Percentiles rank a stretch among this genome's conserved stretches.
These are phyloP conservation scores for Camelina neglecta DNA, from an alignment of 345 rosid species.

Conservation along the genomic window DNA sequence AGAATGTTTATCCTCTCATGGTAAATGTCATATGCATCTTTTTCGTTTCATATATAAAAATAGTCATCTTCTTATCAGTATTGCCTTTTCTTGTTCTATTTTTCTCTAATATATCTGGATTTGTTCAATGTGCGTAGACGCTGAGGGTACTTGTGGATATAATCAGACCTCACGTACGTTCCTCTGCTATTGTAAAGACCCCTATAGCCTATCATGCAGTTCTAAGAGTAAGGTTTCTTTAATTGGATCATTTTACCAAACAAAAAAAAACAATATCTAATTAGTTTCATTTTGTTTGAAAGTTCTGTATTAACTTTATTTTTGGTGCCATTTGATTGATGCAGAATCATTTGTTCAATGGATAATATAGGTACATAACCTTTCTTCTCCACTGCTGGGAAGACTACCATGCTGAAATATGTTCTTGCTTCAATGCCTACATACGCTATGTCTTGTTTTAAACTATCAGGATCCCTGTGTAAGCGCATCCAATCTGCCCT, in stretches of 20 bases:
- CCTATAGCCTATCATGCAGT: background rate
- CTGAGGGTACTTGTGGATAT: constrained; percentile 5
- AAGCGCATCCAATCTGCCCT: no score
- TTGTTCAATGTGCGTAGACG: background rate
- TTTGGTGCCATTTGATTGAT: background rate
- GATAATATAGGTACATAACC: background rate
- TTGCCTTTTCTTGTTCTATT: no score
- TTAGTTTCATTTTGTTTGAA: background rate
- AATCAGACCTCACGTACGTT: constrained; percentile 2
- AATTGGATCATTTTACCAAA: background rate
- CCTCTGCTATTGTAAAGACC: constrained; percentile 4
- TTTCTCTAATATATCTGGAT: background rate
- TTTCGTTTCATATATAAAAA: constrained; percentile 25
- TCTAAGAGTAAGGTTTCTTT: background rate
- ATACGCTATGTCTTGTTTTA: no score
- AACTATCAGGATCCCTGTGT: no score
- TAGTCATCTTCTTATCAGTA: no score
- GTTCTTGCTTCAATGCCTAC: no score
- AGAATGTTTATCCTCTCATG: background rate
- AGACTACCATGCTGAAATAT: no score
- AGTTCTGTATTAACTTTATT: background rate
- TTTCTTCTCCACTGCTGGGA: background rate
- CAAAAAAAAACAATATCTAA: background rate
- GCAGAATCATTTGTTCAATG: background rate
- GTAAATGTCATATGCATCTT: constrained; percentile 40